Conservation (phyloP, 306 rosid genomes). For the Urtica urens region DNA sequence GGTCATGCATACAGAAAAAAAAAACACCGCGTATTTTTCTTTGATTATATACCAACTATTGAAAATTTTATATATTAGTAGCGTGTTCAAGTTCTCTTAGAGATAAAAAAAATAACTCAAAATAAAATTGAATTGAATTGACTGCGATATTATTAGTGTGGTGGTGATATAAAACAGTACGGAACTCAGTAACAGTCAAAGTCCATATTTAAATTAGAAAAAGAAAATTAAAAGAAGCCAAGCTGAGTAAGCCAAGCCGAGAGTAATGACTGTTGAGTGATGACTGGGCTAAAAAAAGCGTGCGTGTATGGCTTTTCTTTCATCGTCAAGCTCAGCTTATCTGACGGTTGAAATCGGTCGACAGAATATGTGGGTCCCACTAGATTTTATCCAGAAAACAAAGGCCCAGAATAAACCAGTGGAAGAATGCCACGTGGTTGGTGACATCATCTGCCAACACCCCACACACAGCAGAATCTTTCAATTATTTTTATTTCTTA, state of each 20-base stretch:
- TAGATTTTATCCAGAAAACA: conserved; percentile 8
- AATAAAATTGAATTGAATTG: too few species aligned
- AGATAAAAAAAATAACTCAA: too few species aligned
- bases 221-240: neutral
- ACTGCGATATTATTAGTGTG: too few species aligned
- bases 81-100: too few species aligned
- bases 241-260: conserved; percentile 14
- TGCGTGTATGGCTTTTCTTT: conserved; percentile 20
- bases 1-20: too few species aligned
- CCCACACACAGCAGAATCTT: conserved; percentile 12
- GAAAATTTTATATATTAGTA: too few species aligned
- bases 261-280: conserved; percentile 5
- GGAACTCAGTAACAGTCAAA: neutral
- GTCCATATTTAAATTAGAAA: neutral
- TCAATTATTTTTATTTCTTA: conserved; percentile 16
- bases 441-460: neutral
- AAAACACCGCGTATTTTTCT: too few species aligned
- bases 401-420: conserved; percentile 14
- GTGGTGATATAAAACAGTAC: conserved; percentile 5
- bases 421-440: neutral
- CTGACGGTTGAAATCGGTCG: conserved; percentile 15
- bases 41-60: too few species aligned
- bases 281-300: conserved; percentile 25
- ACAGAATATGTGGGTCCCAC: conserved; percentile 15
- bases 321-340: conserved; percentile 25